phyloP scores from a whole-genome alignment of 768 basidiomycete genomes.

The Epithele typhae region DNA sequence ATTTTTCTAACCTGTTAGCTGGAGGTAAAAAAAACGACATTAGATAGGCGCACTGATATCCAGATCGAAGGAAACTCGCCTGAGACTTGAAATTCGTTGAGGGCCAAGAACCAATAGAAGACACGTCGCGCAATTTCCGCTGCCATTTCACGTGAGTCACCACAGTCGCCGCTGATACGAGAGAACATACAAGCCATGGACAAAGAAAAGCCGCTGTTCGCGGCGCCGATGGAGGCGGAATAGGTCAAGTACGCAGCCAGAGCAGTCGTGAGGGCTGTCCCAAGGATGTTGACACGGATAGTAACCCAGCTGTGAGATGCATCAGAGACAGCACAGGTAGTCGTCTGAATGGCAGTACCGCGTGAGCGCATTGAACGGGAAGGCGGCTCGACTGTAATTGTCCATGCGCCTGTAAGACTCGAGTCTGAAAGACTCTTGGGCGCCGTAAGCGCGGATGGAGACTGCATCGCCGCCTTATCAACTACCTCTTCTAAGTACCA shows the following conservation, averaged over 20 bases:
- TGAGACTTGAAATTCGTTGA: conserved; percentile 43
- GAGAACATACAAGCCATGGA: conserved; percentile 40
- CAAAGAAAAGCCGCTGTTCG: conserved; percentile 36
- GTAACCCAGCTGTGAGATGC: conserved; percentile 42
- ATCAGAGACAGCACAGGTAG: conserved; percentile 39
- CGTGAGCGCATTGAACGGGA: conserved; percentile 46
- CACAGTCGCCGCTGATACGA: too few relatives aligned
- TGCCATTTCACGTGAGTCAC: too few relatives aligned
- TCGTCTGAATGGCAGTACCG: conserved; percentile 41
- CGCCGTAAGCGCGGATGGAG: conserved; percentile 53
- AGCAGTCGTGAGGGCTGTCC: conserved; percentile 42
- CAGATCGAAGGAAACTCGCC: conserved; percentile 8
- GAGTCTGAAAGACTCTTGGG: conserved; percentile 38
- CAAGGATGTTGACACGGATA: conserved; percentile 51
- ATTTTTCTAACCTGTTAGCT: conserved; percentile 12
- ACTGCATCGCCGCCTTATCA: neutral
- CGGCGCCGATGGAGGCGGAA: conserved; percentile 33
- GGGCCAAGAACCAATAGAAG: conserved; percentile 43
- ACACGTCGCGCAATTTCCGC: too few relatives aligned
- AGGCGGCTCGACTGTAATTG: conserved; percentile 36
- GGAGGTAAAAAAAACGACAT: too few relatives aligned
- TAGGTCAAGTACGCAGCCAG: conserved; percentile 55
- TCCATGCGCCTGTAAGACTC: conserved; percentile 44
- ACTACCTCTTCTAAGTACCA: neutral
- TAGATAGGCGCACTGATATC: too few relatives aligned